Evolutionary conservation across 148 eudicot genomes (phyloP).

Genomic region (Rhododendron mucronatum): DNA sequence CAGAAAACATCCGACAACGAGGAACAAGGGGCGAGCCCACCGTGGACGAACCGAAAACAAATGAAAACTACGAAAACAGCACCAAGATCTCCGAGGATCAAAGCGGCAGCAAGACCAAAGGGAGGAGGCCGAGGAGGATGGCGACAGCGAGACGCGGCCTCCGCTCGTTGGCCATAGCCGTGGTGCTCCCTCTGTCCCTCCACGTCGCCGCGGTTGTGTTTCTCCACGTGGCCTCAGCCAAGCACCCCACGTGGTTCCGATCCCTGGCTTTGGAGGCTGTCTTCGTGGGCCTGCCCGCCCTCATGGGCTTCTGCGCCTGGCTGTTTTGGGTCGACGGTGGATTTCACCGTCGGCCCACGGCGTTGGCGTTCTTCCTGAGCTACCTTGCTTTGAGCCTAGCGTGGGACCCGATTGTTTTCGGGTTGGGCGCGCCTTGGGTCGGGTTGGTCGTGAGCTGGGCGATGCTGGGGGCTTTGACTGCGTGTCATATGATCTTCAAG

Average conservation of each 20-base stretch:
- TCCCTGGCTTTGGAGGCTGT: slow-evolving; percentile 64
- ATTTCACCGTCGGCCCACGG: slow-evolving; percentile 48
- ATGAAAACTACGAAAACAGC: background rate
- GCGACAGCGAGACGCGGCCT: slow-evolving; percentile 64
- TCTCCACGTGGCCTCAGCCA: slow-evolving; percentile 30
- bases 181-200: slow-evolving; percentile 43
- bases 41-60: background rate
- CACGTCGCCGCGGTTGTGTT: slow-evolving; percentile 41
- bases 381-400: slow-evolving; percentile 58
- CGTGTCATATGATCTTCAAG: slow-evolving; percentile 46
- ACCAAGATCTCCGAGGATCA: background rate
- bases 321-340: slow-evolving; percentile 93
- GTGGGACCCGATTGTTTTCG: slow-evolving; percentile 68
- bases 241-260: slow-evolving; percentile 40
- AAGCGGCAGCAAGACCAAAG: background rate
- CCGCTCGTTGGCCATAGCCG: slow-evolving; percentile 51
- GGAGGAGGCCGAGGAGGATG: slow-evolving; percentile 21
- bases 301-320: slow-evolving; percentile 81
- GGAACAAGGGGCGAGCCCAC: slow-evolving; percentile 12
- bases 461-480: slow-evolving; percentile 38
- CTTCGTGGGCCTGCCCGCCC: slow-evolving; percentile 35
- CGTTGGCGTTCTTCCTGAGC: slow-evolving; percentile 32
- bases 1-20: slow-evolving; percentile 41
- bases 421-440: slow-evolving; percentile 37
- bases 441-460: slow-evolving; percentile 52